These are phyloP conservation scores for Ceratocystis cubensis DNA, from an alignment of 2,329 filamentous ascomycete species.

Conservation along the genomic window DNA sequence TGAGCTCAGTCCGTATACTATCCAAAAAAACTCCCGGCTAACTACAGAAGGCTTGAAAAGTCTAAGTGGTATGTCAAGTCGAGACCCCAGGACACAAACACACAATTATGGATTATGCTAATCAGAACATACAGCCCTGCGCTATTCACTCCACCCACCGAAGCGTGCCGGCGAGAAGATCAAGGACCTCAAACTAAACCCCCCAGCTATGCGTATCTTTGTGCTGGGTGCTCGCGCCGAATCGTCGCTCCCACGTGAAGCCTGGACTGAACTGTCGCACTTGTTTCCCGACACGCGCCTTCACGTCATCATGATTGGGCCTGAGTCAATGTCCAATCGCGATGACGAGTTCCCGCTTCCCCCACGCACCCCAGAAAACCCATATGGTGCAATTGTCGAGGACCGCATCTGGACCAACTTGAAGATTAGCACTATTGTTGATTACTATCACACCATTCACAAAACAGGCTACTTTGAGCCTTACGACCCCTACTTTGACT, in stretches of 20 bases:
- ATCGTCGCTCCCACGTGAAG: constrained; percentile 83
- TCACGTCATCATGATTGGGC: constrained; percentile 87
- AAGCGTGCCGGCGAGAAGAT: constrained; percentile 57
- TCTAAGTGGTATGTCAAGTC: constrained; percentile 58
- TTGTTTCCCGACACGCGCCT: constrained; percentile 87
- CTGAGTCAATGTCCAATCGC: constrained; percentile 89
- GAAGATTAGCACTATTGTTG: constrained; percentile 96
- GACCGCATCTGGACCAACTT: constrained; percentile 76
- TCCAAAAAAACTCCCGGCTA: constrained; percentile 61
- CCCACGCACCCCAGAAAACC: constrained; percentile 69
- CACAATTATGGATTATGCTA: not conserved
- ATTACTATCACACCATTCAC: constrained; percentile 96
- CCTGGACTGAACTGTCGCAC: constrained; percentile 88
- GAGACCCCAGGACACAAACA: not conserved
- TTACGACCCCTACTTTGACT: constrained; percentile 97
- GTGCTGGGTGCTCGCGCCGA: constrained; percentile 93
- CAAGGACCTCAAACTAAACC: constrained; percentile 67
- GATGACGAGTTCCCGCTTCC: constrained; percentile 88
- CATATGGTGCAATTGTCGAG: constrained; percentile 88
- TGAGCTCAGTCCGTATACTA: constrained; percentile 83
- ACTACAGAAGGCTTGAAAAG: constrained; percentile 87
- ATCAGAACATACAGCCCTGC: constrained; percentile 48
- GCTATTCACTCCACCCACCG: constrained; percentile 87
- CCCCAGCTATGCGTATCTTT: constrained; percentile 83
- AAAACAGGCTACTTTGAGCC: constrained; percentile 81